These are phyloP conservation scores for Arachnopeziza araneosa DNA, from an alignment of 2,329 filamentous ascomycete species.

Conservation along the genomic window DNA sequence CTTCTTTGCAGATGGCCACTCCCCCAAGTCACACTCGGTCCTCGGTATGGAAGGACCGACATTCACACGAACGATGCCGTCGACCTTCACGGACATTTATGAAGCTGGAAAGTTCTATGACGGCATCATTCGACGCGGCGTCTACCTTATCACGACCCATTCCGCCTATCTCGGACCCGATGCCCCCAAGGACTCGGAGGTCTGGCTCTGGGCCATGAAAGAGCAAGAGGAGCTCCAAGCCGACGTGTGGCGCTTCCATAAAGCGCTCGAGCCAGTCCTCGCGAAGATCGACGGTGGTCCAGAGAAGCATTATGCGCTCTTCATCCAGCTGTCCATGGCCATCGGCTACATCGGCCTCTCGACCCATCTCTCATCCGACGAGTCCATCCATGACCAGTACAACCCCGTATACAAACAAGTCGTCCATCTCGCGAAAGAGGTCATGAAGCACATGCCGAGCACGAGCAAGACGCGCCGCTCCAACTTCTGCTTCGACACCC, in stretches of 20 bases:
- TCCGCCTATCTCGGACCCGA: conserved; percentile 8
- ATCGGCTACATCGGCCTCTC: conserved; percentile 12
- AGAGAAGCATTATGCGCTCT: conserved; percentile 13
- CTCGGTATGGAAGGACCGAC: conserved; percentile 12
- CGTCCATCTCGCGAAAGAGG: conserved; percentile 11
- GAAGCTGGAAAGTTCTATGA: conserved; percentile 17
- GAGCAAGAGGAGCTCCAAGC: conserved; percentile 14
- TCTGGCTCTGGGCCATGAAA: conserved; percentile 13
- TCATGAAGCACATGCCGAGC: conserved; percentile 8
- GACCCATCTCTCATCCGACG: conserved; percentile 11
- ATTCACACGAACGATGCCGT: conserved; percentile 14
- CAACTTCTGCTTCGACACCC: conserved; percentile 52
- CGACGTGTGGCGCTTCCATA: conserved; percentile 14
- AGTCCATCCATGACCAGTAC: conserved; percentile 16
- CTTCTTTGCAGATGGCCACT: conserved; percentile 14
- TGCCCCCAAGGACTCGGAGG: conserved; percentile 7
- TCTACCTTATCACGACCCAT: conserved; percentile 15
- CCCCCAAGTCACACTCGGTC: conserved; percentile 7
- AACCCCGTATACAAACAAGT: conserved; percentile 11
- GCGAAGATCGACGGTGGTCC: conserved; percentile 3
- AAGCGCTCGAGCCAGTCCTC: conserved; percentile 10
- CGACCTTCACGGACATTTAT: conserved; percentile 8
- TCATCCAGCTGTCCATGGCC: conserved; percentile 11
- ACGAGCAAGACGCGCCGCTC: conserved; percentile 6
- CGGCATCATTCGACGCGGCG: conserved; percentile 14